These are phyloP conservation scores for Candolleomyces eurysporus DNA, from an alignment of 768 basidiomycete species.

Conservation along the genomic window DNA sequence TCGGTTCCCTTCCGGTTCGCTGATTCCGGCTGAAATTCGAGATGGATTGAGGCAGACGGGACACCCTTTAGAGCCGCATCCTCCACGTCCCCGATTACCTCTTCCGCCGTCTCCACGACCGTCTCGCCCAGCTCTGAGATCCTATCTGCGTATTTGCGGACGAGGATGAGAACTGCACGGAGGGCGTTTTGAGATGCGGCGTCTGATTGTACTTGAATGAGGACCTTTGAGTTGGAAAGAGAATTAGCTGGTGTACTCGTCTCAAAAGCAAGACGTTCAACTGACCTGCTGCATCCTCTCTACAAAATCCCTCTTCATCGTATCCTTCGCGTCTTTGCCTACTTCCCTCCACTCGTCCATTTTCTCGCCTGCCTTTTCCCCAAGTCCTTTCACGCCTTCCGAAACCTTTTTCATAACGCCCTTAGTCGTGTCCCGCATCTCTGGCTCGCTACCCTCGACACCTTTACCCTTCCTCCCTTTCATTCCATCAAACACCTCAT, in stretches of 20 bases:
- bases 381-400: slow-evolving; percentile 9
- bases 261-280: slow-evolving; percentile 16
- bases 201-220: slow-evolving; percentile 29
- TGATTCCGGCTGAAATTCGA: background rate
- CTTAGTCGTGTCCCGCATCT: slow-evolving; percentile 11
- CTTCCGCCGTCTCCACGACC: slow-evolving; percentile 10
- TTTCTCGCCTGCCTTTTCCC: background rate
- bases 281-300: slow-evolving; percentile 19
- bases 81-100: slow-evolving; percentile 8
- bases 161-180: slow-evolving; percentile 26
- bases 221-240: slow-evolving; percentile 15
- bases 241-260: slow-evolving; percentile 19
- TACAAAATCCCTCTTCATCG: slow-evolving; percentile 9
- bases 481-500: slow-evolving; percentile 4
- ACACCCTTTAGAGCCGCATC: background rate
- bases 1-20: background rate
- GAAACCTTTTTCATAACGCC: slow-evolving; percentile 21
- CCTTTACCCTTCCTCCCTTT: background rate
- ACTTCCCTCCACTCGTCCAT: background rate
- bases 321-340: background rate
- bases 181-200: slow-evolving; percentile 30
- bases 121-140: slow-evolving; percentile 16
- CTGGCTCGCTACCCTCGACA: background rate
- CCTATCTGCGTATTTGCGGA: slow-evolving; percentile 31
- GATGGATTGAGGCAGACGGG: background rate